Base-by-base conservation (phyloP, 495 filamentous ascomycete genomes). In the Talaromyces liani region DNA sequence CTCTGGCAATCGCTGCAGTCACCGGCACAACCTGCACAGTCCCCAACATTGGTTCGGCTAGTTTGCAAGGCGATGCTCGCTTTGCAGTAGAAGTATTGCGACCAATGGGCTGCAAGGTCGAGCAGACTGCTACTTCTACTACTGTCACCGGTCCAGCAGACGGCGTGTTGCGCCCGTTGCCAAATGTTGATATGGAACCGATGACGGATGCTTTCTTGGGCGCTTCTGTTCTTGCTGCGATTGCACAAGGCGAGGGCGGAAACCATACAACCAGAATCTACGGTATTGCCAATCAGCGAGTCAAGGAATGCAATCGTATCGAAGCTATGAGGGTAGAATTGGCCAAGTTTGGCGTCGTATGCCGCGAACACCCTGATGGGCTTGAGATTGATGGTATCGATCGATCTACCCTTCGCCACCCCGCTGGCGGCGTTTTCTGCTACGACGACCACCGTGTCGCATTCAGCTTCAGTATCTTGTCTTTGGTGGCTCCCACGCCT, bases 141-240 rank as follows among this genome's bases (percentile, higher is more conserved):
- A 98, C 93, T 2, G 95, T 99, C 14, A 94, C 86, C 49, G 94
- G 94, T 2, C 93, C 93, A n/a, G 75, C 83, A 16, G 77, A 77
- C 62, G 93, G 92, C 24, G 75, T 81, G 4, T 75, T 99, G 49
- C 87, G 86, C 65, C 82, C 87, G 0, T 74, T 91, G 9, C 80
- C 86, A 2, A 84, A 93, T 56, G 86, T 98, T 27, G 92, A 99
- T 69, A 99, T 99, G 94, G 94, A 97, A 70, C 90, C 92, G 16
- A 99, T 99, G 94, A 99, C 94, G 0, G 94, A 99, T 79, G 94
- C 94, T 60, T 99, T 99, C 83, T 79, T 99, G 31, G 95, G 91
- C 27, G 94, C 94, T 18, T 93, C 91, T 12, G 91, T 96, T 33
- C 86, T 99, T 59, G 95, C 92, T 16, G 94, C 94, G 58, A 90